Base-by-base conservation (phyloP, 2,329 filamentous ascomycete species). In the Pestalotiopsis sp. region DNA sequence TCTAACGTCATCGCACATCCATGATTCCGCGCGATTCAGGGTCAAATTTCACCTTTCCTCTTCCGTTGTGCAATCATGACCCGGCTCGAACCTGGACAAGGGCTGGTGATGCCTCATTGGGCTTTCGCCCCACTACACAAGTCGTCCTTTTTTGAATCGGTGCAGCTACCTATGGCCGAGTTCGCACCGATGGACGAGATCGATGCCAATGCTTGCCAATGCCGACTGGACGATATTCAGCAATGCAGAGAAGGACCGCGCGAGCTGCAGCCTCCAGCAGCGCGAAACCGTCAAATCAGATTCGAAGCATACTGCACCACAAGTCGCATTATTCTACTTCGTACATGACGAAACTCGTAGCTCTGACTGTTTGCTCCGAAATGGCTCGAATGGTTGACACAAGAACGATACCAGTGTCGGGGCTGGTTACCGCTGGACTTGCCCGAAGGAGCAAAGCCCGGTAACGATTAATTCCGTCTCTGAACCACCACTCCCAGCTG, bases 111-210 rank as follows among this genome's bases (percentile, higher is more conserved):
- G n/a, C 44, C 26, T 44, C 30, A 56, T 35, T 52, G n/a, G 44
- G 62, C 22, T 22, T 35, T 35, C 26, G 22, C 13, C 48, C 40
- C 22, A 17, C 17, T 30, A 13, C 26, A 56, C 40, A 40, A 40
- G 22, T 17, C 30, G 13, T 22, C 40, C 40, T 44, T 64, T 64
- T 30, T 55, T 26, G 40, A 11, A 17, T 55, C 20, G 20, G 30
- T 56, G 22, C 62, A 55, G 39, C 17, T 22, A 44, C 48, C 59
- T 39, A 22, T 62, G 44, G 59, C 66, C 66, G 66, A 67, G 66
- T 38, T 67, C 63, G 44, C 66, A 20, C 66, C 66, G 66, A 67
- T 39, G n/a, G 13, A 48, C n/a, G 40, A 48, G n/a, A 7, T 48
- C 40, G 40, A 14, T 48, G 40, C 40, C 13, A 14, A 48, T 48